phyloP scores from a whole-genome alignment of 768 basidiomycete species.

The Mycena chlorophos region DNA sequence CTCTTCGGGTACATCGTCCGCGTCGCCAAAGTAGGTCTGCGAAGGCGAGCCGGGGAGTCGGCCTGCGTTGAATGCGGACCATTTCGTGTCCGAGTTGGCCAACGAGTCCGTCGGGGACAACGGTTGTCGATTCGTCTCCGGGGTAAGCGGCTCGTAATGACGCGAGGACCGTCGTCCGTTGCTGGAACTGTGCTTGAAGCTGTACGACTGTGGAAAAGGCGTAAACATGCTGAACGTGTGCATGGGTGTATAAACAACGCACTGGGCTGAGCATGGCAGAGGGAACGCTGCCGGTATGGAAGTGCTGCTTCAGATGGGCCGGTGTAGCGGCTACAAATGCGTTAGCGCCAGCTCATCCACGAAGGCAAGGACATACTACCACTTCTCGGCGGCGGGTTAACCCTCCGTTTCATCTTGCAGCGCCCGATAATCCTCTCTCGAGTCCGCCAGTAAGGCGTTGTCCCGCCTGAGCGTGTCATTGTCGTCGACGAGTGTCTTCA shows the following conservation, averaged over 20 bases:
- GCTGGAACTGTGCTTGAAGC: conserved; percentile 11
- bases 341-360: neutral
- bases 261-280: conserved; percentile 42
- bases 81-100: conserved; percentile 35
- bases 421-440: conserved; percentile 71
- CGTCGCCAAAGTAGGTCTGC: conserved; percentile 27
- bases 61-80: conserved; percentile 30
- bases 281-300: conserved; percentile 44
- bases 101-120: conserved; percentile 43
- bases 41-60: conserved; percentile 26
- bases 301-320: conserved; percentile 40
- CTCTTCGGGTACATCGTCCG: conserved; percentile 36
- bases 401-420: conserved; percentile 79
- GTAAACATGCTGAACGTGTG: neutral
- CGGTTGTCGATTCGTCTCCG: conserved; percentile 46
- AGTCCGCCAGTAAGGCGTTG: conserved; percentile 69
- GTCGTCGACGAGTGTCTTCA: conserved; percentile 84
- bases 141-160: conserved; percentile 41
- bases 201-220: neutral
- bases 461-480: conserved; percentile 83
- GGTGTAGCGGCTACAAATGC: conserved; percentile 41
- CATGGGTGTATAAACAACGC: conserved; percentile 3
- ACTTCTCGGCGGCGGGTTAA: conserved; percentile 43
- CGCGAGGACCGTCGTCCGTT: conserved; percentile 15
- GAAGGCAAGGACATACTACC: conserved; percentile 41